Conservation (phyloP, 768 basidiomycete species). For the Suillus sp. region DNA sequence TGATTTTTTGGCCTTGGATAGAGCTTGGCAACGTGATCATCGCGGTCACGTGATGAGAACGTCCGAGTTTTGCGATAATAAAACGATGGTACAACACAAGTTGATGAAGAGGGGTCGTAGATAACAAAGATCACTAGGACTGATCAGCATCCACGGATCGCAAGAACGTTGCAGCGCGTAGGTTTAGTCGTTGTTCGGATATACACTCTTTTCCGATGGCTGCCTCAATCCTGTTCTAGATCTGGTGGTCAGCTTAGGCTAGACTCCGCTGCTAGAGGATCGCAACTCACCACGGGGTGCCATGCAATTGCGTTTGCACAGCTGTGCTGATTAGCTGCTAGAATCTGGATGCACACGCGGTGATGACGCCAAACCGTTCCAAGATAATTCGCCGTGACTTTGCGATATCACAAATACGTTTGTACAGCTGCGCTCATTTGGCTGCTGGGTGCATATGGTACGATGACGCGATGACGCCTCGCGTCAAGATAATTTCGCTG, state of each 20-base stretch:
- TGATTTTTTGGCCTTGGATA: background rate
- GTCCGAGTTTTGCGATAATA: background rate
- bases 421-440: background rate
- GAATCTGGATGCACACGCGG: background rate
- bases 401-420: background rate
- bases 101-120: background rate
- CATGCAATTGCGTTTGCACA: background rate
- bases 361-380: background rate
- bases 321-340: background rate
- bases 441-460: background rate
- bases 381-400: background rate
- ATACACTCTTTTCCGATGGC: background rate
- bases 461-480: background rate
- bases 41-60: background rate
- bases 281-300: background rate
- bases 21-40: background rate
- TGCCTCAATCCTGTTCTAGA: background rate
- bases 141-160: background rate
- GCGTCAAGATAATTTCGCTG: background rate
- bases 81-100: background rate
- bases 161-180: background rate
- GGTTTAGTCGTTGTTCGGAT: background rate
- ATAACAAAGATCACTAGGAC: background rate
- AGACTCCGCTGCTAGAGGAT: background rate
- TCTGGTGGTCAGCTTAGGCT: background rate